These are phyloP conservation scores for Ormosia emarginata DNA, from an alignment of 306 rosid genomes.

Conservation along the genomic window DNA sequence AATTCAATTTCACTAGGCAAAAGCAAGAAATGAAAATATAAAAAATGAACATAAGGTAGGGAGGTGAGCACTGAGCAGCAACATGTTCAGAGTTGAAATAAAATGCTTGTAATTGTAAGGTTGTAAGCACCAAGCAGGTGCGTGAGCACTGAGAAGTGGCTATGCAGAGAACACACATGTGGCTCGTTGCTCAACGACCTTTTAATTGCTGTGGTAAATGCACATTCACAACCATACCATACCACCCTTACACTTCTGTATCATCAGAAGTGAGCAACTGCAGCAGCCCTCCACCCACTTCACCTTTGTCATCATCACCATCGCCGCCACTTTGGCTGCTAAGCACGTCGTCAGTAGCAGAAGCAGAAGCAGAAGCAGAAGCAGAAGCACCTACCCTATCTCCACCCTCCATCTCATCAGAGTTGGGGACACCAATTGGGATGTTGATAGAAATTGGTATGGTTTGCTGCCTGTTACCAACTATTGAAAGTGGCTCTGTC, in stretches of 20 bases:
- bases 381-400: not conserved
- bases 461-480: conserved; percentile 35
- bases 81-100: not conserved
- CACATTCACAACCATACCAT: not conserved
- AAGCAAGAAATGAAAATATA: not conserved
- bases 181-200: conserved; percentile 30
- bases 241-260: not conserved
- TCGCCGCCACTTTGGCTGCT: conserved; percentile 37
- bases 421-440: not conserved
- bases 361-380: not conserved
- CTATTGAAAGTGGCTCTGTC: conserved; percentile 71
- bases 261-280: not conserved
- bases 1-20: not conserved
- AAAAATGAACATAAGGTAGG: not conserved
- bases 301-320: not conserved
- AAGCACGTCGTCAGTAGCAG: not conserved
- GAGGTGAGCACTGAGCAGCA: conserved; percentile 23
- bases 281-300: not conserved
- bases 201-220: not conserved
- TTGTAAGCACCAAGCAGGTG: not conserved
- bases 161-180: conserved; percentile 3
- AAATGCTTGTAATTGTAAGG: not conserved
- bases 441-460: not conserved
- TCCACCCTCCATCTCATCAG: conserved; percentile 27
- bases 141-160: not conserved